Percentiles rank a stretch among this genome's conserved stretches.
Conservation (phyloP, 2,329 filamentous ascomycete genomes). For the Aspergillus sp. region DNA sequence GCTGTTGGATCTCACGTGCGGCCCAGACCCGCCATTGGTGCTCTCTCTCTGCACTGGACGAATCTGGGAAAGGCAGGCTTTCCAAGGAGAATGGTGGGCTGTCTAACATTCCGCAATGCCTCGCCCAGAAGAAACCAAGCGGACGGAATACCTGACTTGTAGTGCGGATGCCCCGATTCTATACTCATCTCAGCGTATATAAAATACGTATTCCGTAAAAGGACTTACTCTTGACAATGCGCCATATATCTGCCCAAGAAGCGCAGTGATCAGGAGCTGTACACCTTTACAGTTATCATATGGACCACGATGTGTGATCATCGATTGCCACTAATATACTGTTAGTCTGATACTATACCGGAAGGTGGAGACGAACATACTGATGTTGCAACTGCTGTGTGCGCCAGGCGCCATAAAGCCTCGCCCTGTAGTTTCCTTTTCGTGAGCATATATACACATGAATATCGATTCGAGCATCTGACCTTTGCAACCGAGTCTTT, state of each 20-base stretch:
- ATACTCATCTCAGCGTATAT: not conserved
- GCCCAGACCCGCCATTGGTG: conserved; percentile 37
- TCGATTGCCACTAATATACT: conserved; percentile 31
- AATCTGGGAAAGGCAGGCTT: conserved; percentile 26
- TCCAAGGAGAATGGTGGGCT: conserved; percentile 25
- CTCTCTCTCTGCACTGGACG: conserved; percentile 30
- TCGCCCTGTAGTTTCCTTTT: conserved; percentile 24
- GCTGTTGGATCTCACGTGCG: conserved; percentile 38
- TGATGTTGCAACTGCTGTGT: conserved; percentile 39
- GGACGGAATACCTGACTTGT: conserved; percentile 40
- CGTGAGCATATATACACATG: not conserved
- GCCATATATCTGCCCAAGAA: conserved; percentile 39
- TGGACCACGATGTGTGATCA: conserved; percentile 37
- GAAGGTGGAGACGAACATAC: conserved; percentile 8
- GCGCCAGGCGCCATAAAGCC: conserved; percentile 38
- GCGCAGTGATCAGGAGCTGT: conserved; percentile 37
- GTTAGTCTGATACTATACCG: not conserved
- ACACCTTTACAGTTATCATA: conserved; percentile 39
- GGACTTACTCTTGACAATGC: conserved; percentile 30
- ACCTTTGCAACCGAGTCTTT: conserved; percentile 36
- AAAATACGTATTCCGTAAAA: not conserved
- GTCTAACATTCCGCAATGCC: conserved; percentile 39
- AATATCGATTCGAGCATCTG: not conserved
- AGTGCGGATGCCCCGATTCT: conserved; percentile 36
- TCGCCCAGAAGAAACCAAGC: conserved; percentile 40